Percentiles rank a stretch among this genome's conserved stretches.
phyloP scores from a whole-genome alignment of 2,329 filamentous ascomycete genomes.

The Paradendryphiella salina region DNA sequence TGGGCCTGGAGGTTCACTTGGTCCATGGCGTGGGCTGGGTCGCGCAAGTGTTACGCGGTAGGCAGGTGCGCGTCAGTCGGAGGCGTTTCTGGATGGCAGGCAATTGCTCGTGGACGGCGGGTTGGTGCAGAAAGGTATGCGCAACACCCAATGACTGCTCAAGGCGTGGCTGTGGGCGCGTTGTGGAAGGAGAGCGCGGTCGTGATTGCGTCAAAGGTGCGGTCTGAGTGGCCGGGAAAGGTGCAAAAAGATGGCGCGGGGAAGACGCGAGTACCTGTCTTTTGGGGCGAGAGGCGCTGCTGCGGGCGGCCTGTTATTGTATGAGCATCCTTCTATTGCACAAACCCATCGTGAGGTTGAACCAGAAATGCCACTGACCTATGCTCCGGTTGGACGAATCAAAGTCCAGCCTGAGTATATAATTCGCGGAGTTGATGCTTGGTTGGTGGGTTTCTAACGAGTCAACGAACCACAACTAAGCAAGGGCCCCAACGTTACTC shows the following conservation, averaged over 20 bases:
- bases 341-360: constrained; percentile 7
- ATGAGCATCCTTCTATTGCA: constrained; percentile 15
- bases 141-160: constrained; percentile 35
- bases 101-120: constrained; percentile 14
- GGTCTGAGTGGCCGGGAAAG: constrained; percentile 39
- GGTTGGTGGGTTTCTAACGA: constrained; percentile 25
- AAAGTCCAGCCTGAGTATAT: constrained; percentile 18
- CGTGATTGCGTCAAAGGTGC: constrained; percentile 41
- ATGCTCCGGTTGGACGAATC: constrained; percentile 19
- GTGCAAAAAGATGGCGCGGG: constrained; percentile 30
- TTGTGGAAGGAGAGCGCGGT: constrained; percentile 36
- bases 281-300: constrained; percentile 5
- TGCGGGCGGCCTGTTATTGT: constrained; percentile 18
- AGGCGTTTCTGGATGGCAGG: constrained; percentile 13
- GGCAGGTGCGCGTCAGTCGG: constrained; percentile 31
- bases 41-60: constrained; percentile 40
- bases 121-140: constrained; percentile 24
- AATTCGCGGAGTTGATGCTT: constrained; percentile 16
- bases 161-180: constrained; percentile 26
- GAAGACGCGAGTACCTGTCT: constrained; percentile 13
- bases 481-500: constrained; percentile 22
- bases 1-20: constrained; percentile 43
- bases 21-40: constrained; percentile 42
- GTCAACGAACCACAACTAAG: constrained; percentile 23
- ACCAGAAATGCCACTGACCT: constrained; percentile 18